phyloP scores from a whole-genome alignment of 768 basidiomycete genomes.

The Lentinula sp. region DNA sequence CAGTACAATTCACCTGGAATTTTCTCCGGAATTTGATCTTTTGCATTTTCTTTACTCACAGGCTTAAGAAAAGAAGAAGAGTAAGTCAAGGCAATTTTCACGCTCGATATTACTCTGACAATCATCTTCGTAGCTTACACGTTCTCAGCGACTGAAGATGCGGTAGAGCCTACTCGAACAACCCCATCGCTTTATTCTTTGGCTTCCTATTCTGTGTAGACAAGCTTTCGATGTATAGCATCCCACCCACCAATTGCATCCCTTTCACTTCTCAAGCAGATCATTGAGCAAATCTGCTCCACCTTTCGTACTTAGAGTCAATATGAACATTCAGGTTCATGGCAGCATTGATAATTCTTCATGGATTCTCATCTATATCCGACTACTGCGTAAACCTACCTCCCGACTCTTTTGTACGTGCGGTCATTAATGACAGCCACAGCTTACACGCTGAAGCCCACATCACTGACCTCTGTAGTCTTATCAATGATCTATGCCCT shows the following conservation, averaged over 20 bases:
- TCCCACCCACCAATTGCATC: not conserved
- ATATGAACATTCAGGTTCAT: too few species aligned
- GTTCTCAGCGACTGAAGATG: slow-evolving; percentile 2
- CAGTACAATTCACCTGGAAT: slow-evolving; percentile 23
- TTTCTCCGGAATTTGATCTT: slow-evolving; percentile 5
- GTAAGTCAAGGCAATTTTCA: slow-evolving; percentile 32
- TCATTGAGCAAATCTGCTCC: not conserved
- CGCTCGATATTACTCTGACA: not conserved
- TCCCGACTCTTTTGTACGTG: too few species aligned
- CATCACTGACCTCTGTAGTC: too few species aligned
- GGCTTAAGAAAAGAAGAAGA: slow-evolving; percentile 87
- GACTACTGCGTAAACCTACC: too few species aligned
- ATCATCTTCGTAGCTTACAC: not conserved
- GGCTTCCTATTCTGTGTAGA: not conserved
- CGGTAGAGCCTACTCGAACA: not conserved
- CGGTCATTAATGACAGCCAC: too few species aligned
- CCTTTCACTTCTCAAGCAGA: not conserved
- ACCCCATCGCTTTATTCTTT: not conserved
- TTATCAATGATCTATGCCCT: too few species aligned
- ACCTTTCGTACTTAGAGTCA: too few species aligned
- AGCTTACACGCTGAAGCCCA: too few species aligned
- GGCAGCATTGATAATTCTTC: too few species aligned
- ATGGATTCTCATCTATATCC: too few species aligned
- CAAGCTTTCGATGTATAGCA: not conserved
- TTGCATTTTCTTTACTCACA: slow-evolving; percentile 20